These are phyloP conservation scores for Pterula multifida DNA, from an alignment of 1,284 basidiomycete genomes.

Conservation along the genomic window DNA sequence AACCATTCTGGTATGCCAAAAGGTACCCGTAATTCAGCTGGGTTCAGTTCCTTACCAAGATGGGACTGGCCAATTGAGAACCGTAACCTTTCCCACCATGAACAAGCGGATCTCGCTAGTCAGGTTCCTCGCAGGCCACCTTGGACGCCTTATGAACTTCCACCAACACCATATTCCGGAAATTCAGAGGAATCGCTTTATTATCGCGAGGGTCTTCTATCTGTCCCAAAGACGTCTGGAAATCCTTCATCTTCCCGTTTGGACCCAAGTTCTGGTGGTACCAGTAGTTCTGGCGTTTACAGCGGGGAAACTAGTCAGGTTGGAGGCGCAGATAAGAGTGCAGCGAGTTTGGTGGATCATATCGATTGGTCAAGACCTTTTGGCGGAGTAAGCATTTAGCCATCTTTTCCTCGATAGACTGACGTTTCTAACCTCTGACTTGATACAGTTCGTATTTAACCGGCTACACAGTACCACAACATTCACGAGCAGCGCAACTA, in stretches of 20 bases:
- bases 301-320: neutral
- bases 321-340: neutral
- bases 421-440: too few species aligned
- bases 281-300: neutral
- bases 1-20: too few species aligned
- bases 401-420: too few species aligned
- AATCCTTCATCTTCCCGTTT: too few species aligned
- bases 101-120: neutral
- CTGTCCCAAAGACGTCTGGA: neutral
- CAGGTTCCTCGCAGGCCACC: neutral
- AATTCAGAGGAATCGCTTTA: neutral
- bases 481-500: neutral
- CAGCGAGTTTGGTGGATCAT: neutral
- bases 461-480: neutral
- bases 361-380: neutral
- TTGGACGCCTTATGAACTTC: neutral
- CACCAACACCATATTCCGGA: neutral
- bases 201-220: neutral
- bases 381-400: neutral
- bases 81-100: neutral
- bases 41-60: neutral
- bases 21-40: too few species aligned
- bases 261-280: too few species aligned
- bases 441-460: neutral
- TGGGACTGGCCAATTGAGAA: neutral